These are phyloP conservation scores for Pestalotiopsis sp. DNA, from an alignment of 2,329 filamentous ascomycete genomes.

Conservation along the genomic window DNA sequence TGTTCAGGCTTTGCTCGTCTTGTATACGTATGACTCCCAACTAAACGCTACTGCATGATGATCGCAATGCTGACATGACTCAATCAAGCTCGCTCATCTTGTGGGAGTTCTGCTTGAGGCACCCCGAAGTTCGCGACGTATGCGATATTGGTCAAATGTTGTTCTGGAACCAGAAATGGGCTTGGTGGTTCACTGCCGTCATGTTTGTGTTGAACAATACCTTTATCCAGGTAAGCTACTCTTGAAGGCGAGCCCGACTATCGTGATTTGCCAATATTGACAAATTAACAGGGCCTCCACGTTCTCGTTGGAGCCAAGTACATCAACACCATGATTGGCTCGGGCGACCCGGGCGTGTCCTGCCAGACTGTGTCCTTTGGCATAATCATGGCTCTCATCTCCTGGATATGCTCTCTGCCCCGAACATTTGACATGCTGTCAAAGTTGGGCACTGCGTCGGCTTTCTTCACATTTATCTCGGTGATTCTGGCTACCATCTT, in stretches of 20 bases:
- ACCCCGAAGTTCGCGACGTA: slow-evolving; percentile 89
- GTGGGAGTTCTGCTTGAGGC: slow-evolving; percentile 82
- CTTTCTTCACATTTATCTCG: slow-evolving; percentile 87
- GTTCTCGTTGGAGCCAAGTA: slow-evolving; percentile 85
- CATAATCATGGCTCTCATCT: slow-evolving; percentile 72
- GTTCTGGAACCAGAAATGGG: slow-evolving; percentile 81
- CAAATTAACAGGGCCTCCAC: slow-evolving; percentile 63
- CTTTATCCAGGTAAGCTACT: slow-evolving; percentile 68
- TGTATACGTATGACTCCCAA: slow-evolving; percentile 76
- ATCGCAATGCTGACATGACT: not conserved
- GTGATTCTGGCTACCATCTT: slow-evolving; percentile 85
- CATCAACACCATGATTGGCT: slow-evolving; percentile 81
- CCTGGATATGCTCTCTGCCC: slow-evolving; percentile 78
- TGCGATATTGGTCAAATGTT: slow-evolving; percentile 96
- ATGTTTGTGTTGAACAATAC: slow-evolving; percentile 97
- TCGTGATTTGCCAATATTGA: too few relatives aligned
- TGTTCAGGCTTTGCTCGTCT: slow-evolving; percentile 74
- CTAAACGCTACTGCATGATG: not conserved
- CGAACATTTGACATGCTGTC: slow-evolving; percentile 82
- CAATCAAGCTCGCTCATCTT: slow-evolving; percentile 23
- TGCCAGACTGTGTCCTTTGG: slow-evolving; percentile 82
- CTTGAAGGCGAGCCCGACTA: not conserved
- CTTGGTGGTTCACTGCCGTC: slow-evolving; percentile 69
- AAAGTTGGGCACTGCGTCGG: slow-evolving; percentile 77
- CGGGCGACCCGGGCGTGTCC: slow-evolving; percentile 56